Percentiles rank a stretch among this genome's conserved stretches.
Conservation (phyloP, 2,329 filamentous ascomycete genomes). For the Colletotrichum cordylinicola region DNA sequence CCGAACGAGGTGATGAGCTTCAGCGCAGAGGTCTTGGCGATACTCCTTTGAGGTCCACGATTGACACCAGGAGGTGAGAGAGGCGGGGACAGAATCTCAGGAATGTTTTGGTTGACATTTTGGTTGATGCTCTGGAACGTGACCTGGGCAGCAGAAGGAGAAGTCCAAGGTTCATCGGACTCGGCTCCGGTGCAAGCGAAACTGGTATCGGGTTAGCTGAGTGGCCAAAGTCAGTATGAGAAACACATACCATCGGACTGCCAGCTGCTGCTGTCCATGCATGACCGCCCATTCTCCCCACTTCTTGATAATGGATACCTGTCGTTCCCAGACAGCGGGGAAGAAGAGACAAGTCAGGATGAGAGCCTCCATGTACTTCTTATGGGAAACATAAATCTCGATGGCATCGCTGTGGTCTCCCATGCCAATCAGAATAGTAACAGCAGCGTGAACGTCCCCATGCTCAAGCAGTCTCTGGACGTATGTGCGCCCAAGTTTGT, state of each 20-base stretch:
- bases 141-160: slow-evolving; percentile 74
- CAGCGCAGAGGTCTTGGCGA: slow-evolving; percentile 81
- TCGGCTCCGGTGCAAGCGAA: slow-evolving; percentile 92
- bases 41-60: slow-evolving; percentile 64
- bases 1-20: slow-evolving; percentile 93
- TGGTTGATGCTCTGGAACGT: slow-evolving; percentile 60
- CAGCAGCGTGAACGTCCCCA: slow-evolving; percentile 89
- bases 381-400: slow-evolving; percentile 93
- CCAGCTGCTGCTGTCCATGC: slow-evolving; percentile 86
- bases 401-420: slow-evolving; percentile 94
- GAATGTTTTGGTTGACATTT: slow-evolving; percentile 58
- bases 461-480: slow-evolving; percentile 89
- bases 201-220: slow-evolving; percentile 36
- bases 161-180: slow-evolving; percentile 85
- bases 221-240: neutral
- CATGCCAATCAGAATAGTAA: slow-evolving; percentile 90
- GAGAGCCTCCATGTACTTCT: slow-evolving; percentile 90
- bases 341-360: slow-evolving; percentile 84
- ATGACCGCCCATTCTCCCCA: slow-evolving; percentile 94
- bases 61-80: slow-evolving; percentile 74
- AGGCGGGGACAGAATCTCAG: slow-evolving; percentile 71
- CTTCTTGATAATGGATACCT: slow-evolving; percentile 85
- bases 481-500: slow-evolving; percentile 89
- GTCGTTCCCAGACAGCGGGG: slow-evolving; percentile 88
- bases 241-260: slow-evolving; percentile 73